These are phyloP conservation scores for Aspergillus funiculosus DNA, from an alignment of 495 filamentous ascomycete species.

Conservation along the genomic window DNA sequence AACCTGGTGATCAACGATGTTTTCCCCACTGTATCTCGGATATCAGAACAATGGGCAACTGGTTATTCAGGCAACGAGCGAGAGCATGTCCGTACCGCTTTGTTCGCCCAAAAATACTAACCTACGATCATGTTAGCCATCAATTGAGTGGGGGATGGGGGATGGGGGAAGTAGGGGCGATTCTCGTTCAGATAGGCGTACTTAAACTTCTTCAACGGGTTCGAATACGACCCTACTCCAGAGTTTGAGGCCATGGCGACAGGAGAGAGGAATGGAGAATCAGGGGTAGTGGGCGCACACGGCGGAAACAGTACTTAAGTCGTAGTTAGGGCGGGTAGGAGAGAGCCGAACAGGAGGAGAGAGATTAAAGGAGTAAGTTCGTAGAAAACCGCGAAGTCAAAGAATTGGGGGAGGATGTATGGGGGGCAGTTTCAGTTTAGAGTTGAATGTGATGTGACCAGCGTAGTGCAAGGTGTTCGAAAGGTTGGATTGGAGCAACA, in stretches of 20 bases:
- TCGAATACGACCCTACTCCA: slow-evolving; percentile 84
- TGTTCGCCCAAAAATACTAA: slow-evolving; percentile 97
- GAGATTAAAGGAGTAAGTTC: background rate
- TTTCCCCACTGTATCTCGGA: slow-evolving; percentile 71
- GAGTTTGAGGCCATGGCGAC: slow-evolving; percentile 51
- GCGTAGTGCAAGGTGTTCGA: background rate
- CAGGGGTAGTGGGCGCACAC: slow-evolving; percentile 18
- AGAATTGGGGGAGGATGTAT: background rate
- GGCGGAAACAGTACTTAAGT: slow-evolving; percentile 8
- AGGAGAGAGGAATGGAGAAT: slow-evolving; percentile 18
- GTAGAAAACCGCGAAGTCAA: slow-evolving; percentile 3
- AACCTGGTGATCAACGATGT: slow-evolving; percentile 97
- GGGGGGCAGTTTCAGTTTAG: too few species aligned
- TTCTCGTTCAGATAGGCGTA: slow-evolving; percentile 44
- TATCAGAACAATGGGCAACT: slow-evolving; percentile 13
- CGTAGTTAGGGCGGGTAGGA: background rate
- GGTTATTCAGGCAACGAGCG: background rate
- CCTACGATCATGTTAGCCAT: slow-evolving; percentile 43
- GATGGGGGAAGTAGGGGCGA: background rate
- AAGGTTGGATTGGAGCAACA: slow-evolving; percentile 4
- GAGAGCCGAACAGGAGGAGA: background rate
- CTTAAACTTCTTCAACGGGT: slow-evolving; percentile 99
- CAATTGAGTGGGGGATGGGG: too few species aligned
- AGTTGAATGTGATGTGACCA: slow-evolving; percentile 1
- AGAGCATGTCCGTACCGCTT: slow-evolving; percentile 63